Evolutionary conservation across 2,329 filamentous ascomycete genomes (phyloP).

Genomic region (Botryotinia narcissicola): DNA sequence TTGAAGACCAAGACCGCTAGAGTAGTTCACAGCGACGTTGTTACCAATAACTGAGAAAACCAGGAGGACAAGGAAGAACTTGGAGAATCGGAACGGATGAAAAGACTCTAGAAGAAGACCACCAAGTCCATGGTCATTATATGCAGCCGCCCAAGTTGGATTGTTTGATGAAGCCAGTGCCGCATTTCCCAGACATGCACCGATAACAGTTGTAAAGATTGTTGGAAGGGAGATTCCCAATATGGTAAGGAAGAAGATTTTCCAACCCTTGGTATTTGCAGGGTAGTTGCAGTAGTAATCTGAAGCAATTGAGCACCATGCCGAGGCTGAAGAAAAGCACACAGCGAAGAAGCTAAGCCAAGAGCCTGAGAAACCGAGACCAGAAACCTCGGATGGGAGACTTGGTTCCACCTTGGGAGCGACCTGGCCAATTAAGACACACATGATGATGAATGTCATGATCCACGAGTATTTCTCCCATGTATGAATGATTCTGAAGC

Average conservation of each 20-base stretch:
- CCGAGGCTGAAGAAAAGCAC: constrained; percentile 34
- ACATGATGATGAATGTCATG: constrained; percentile 47
- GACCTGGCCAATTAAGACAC: constrained; percentile 48
- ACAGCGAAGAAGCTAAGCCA: constrained; percentile 35
- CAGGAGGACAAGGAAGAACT: constrained; percentile 44
- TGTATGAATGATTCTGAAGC: constrained; percentile 44
- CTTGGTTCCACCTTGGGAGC: constrained; percentile 44
- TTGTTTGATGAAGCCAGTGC: constrained; percentile 39
- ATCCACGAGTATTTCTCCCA: constrained; percentile 52
- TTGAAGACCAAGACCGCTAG: constrained; percentile 35
- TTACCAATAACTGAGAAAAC: constrained; percentile 38
- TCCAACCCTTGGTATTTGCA: constrained; percentile 36
- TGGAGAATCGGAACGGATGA: constrained; percentile 47
- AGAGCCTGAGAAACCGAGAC: constrained; percentile 39
- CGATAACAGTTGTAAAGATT: constrained; percentile 45
- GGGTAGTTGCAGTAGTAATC: constrained; percentile 39
- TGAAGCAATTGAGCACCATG: constrained; percentile 37
- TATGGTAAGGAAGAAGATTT: constrained; percentile 35
- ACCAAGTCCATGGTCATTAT: constrained; percentile 46
- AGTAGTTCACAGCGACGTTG: constrained; percentile 37
- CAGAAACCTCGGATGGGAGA: constrained; percentile 37
- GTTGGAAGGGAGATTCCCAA: constrained; percentile 35
- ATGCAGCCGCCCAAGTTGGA: constrained; percentile 42
- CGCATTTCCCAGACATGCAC: constrained; percentile 43
- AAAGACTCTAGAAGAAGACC: constrained; percentile 47